Evolutionary conservation across 2,329 filamentous ascomycete species (phyloP), one percentile per base, ranked within the genome.

Genomic region (Dothidotthia symphoricarpi): DNA sequence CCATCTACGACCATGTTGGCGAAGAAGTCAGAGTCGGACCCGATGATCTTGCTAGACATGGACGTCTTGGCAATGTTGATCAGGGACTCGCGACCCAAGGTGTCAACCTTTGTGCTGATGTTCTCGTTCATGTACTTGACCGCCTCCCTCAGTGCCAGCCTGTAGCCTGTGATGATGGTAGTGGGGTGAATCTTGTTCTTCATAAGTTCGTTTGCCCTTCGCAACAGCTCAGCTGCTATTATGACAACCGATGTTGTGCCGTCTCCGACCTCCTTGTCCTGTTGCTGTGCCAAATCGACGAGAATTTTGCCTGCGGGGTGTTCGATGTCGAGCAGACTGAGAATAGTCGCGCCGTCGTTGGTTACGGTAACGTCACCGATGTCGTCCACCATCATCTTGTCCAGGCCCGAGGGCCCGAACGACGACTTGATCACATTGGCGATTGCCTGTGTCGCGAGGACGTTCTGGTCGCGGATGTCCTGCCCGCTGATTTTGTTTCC

Each of bases 331-430:
- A 98, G 81, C 63, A 98, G 78, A 68, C 82, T 88, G 54, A 98
- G 81, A 62, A 98, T 98, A 24, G 93, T 98, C 38, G 93, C 93
- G 64, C 93, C 93, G 70, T 98, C 93, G 72, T 98, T 98, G 53
- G 93, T 98, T 42, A 98, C 93, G 45, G 93, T 98, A 43, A 98
- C 93, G 75, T 98, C 93, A 64, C 93, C 93, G 69, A 98, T 97
- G 68, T 98, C 93, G 73, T 98, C 93, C 59, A 98, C 93, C 93
- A 98, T 97, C 93, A 98, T 98, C 81, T 98, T 98, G 69, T 98
- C 93, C 53, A 98, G 80, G 32, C 93, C 93, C 47, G 88, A 95
- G 34, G 93, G 93, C 39, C 93, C 93, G 66, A 98, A 98, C 12
- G 93, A 98, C 71, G 88, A 95, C 77, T 95, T 97, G 69, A 98